These are phyloP conservation scores for Cyclotella choctawhatcheeana DNA, from an alignment of 108 stramenopile species.

Conservation along the genomic window DNA sequence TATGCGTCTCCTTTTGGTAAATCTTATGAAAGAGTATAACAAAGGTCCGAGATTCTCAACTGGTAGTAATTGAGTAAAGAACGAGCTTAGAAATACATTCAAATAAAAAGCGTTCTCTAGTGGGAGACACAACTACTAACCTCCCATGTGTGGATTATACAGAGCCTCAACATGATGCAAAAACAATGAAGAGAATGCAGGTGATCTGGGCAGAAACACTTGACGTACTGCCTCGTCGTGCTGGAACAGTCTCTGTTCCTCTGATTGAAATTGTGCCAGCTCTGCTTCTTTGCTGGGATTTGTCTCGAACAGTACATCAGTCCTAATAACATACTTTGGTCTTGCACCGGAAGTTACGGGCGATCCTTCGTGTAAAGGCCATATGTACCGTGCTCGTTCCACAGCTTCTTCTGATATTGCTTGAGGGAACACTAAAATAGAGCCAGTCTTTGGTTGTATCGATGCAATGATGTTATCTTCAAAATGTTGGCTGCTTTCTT, in stretches of 20 bases:
- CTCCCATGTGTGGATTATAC: conserved; percentile 87
- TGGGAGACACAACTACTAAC: conserved; percentile 14
- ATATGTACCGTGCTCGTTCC: conserved; percentile 70
- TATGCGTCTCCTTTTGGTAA: conserved; percentile 66
- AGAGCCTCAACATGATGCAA: conserved; percentile 57
- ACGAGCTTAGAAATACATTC: no score
- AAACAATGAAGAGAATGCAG: conserved; percentile 55
- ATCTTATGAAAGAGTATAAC: conserved; percentile 72
- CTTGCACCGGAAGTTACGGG: conserved; percentile 60
- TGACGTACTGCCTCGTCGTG: conserved; percentile 67
- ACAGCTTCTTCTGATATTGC: conserved; percentile 78
- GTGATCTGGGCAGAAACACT: conserved; percentile 61
- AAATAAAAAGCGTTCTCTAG: no score
- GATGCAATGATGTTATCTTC: conserved; percentile 59
- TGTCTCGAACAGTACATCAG: conserved; percentile 77
- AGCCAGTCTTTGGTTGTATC: conserved; percentile 70
- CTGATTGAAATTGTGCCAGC: conserved; percentile 19
- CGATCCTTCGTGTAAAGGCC: conserved; percentile 86
- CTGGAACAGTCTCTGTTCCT: conserved; percentile 46
- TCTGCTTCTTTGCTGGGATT: conserved; percentile 27
- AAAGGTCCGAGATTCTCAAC: conserved; percentile 82
- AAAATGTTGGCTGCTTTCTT: not conserved
- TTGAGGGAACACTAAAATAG: conserved; percentile 82
- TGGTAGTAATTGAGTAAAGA: not conserved
- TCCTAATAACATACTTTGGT: conserved; percentile 89